Base-by-base conservation (phyloP, 345 rosid genomes). In the Melaleuca alternifolia region DNA sequence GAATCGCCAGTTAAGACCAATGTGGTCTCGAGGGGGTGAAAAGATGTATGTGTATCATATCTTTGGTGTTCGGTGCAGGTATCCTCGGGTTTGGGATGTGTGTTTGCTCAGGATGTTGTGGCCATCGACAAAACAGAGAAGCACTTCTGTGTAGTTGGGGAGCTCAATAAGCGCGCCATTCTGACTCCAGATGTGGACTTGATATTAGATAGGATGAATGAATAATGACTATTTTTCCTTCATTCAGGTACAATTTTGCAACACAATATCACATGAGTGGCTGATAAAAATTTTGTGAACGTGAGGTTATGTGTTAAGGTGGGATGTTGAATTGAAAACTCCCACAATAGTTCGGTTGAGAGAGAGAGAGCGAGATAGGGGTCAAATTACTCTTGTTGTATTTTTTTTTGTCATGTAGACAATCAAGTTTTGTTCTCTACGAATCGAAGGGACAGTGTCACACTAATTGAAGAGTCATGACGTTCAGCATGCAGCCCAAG, bases 111-210 rank as follows among this genome's bases (percentile, higher is more conserved):
- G 89, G 95, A 97, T 85, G 94, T 93, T 50, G 91, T 90, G 71
- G 92, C 92, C 46, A 88, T 96, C 81, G 88, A 92, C 83, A 88
- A 93, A 11, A 89, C 84, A 28, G 91, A 92, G 87, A 93, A 94
- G 90, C 91, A 85, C 3, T 96, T 93, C 77, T 90, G 94, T 79
- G 81, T 87, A 20, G 87, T 94, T 54, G 97, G 96, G 84, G 94
- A 95, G 89, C 90, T 95, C 65, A 83, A 87, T 89, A 94, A 94
- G 92, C 96, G 94, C 6, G 94, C 91, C 37, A 90, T 92, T 87
- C 83, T 96, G 59, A 93, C 95, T 41, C 99, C 96, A 48, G 96
- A 94, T 85, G 87, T 96, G 24, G 93, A 94, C 88, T 93, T 93
- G 6, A 52, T 94, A 89, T 82, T 95, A 54, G 88, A 91, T 51